phyloP scores from a whole-genome alignment of 805 yeast species.

The Starmera dryadoides region DNA sequence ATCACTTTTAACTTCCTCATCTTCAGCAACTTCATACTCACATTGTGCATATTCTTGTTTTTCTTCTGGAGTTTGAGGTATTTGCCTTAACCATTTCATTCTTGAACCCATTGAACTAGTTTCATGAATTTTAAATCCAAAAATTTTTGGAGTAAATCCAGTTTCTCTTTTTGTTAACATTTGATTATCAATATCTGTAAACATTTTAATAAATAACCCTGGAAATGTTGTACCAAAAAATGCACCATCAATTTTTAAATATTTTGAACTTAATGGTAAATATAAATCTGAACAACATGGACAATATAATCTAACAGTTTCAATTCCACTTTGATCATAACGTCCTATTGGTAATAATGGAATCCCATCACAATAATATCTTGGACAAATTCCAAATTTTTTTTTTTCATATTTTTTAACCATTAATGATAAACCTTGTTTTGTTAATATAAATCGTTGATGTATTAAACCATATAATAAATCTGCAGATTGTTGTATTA shows the following conservation, averaged over 20 bases:
- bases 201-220: constrained; percentile 84
- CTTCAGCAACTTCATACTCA: constrained; percentile 44
- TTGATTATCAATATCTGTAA: constrained; percentile 82
- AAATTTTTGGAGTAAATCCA: constrained; percentile 66
- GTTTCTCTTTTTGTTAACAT: constrained; percentile 48
- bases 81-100: constrained; percentile 88
- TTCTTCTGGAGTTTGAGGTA: constrained; percentile 59
- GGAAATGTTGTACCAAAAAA: constrained; percentile 96
- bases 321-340: constrained; percentile 84
- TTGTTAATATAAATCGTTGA: constrained; percentile 82
- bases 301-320: constrained; percentile 87
- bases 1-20: constrained; percentile 23
- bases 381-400: constrained; percentile 88
- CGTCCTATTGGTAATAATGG: constrained; percentile 88
- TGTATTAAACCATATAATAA: constrained; percentile 89
- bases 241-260: constrained; percentile 89
- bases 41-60: constrained; percentile 55
- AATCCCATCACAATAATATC: constrained; percentile 85
- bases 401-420: constrained; percentile 89
- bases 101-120: constrained; percentile 79
- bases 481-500: constrained; percentile 87
- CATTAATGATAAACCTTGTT: constrained; percentile 84
- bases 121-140: constrained; percentile 82
- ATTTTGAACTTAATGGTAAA: constrained; percentile 80
- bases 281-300: constrained; percentile 93